phyloP scores from a whole-genome alignment of 768 basidiomycete species.

The Russula abietina region DNA sequence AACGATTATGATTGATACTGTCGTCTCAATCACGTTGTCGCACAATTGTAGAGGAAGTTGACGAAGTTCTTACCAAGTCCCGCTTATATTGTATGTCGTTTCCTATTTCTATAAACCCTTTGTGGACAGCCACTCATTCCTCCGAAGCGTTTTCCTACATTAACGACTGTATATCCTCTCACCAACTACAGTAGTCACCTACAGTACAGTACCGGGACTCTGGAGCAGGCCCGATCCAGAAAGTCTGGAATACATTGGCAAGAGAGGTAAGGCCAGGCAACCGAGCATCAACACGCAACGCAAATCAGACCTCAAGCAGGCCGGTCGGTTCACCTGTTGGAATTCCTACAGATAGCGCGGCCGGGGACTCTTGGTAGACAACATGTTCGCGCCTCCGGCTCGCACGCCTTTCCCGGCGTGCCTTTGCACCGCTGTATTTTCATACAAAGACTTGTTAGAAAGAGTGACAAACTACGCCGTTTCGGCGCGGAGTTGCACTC shows the following conservation, averaged over 20 bases:
- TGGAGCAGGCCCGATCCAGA: no score
- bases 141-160: neutral
- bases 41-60: neutral
- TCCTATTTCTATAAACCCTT: neutral
- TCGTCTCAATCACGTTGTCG: no score
- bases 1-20: no score
- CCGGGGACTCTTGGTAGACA: no score
- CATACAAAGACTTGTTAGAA: neutral
- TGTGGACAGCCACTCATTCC: neutral
- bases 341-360: neutral
- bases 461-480: neutral
- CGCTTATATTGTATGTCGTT: neutral
- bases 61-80: neutral
- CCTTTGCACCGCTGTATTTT: neutral
- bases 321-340: neutral
- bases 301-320: constrained; percentile 3
- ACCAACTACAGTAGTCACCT: no score
- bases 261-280: no score
- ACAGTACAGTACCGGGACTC: no score
- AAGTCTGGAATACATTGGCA: no score
- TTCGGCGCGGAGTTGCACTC: constrained; percentile 23
- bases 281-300: neutral
- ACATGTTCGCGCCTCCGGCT: neutral
- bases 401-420: neutral
- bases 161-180: no score